These are phyloP conservation scores for Corchorus capsularis DNA, from an alignment of 345 rosid species.

Conservation along the genomic window DNA sequence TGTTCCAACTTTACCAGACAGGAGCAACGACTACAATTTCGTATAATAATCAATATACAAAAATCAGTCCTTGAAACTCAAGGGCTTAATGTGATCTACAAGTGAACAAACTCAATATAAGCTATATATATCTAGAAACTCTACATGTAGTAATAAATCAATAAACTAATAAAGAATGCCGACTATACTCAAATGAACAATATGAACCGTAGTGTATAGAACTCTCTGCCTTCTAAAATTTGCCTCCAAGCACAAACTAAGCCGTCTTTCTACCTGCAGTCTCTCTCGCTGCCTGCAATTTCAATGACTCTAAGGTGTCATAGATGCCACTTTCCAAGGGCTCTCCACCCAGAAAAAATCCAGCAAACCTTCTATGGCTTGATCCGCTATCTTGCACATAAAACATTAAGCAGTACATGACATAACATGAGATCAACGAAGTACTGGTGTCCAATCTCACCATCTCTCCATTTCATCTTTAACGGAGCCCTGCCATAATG, in stretches of 20 bases:
- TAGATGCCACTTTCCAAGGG: slow-evolving; percentile 9
- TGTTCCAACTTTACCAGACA: not conserved
- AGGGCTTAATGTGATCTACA: slow-evolving; percentile 20
- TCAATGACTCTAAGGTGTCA: slow-evolving; percentile 12
- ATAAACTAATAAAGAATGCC: slow-evolving; percentile 39
- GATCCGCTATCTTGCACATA: slow-evolving; percentile 48
- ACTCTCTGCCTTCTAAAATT: not conserved
- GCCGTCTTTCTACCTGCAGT: slow-evolving; percentile 14
- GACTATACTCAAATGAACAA: slow-evolving; percentile 14
- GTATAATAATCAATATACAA: slow-evolving; percentile 6
- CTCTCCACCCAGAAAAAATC: not conserved
- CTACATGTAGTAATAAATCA: slow-evolving; percentile 2
- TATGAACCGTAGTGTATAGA: slow-evolving; percentile 3
- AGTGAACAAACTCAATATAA: not conserved
- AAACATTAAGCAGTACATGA: slow-evolving; percentile 76
- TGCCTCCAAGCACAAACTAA: slow-evolving; percentile 10
- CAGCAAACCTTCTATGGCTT: not conserved
- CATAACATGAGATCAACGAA: slow-evolving; percentile 95
- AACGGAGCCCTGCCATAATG: slow-evolving; percentile 90
- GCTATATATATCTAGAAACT: not conserved
- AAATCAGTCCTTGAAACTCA: not conserved
- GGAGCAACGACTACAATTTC: slow-evolving; percentile 2
- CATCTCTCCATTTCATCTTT: slow-evolving; percentile 88
- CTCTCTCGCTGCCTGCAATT: slow-evolving; percentile 3
- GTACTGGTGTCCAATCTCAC: slow-evolving; percentile 93